Percentiles rank a stretch among this genome's conserved stretches.
Conservation (phyloP, 768 basidiomycete genomes). For the Cyclocybe cylindracea region DNA sequence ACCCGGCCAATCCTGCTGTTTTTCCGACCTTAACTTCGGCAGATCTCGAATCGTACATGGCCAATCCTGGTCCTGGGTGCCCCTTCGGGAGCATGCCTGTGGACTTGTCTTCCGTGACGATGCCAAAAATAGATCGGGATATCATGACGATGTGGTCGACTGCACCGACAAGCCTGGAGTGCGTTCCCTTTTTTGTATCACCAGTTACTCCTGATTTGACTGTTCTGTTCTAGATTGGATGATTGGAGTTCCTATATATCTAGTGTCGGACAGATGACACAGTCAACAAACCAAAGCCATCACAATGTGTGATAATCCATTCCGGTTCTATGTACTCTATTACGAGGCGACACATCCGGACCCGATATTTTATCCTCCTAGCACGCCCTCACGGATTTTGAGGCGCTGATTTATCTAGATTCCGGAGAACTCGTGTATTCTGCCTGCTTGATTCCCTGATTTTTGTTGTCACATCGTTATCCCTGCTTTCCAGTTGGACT, state of each 20-base stretch:
- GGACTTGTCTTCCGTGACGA: conserved; percentile 12
- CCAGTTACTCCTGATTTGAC: not conserved
- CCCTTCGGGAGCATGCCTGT: conserved; percentile 1
- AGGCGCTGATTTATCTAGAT: no score
- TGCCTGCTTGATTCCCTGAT: no score
- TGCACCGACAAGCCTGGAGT: conserved; percentile 64
- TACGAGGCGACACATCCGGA: no score
- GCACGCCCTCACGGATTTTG: no score
- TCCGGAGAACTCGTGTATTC: no score
- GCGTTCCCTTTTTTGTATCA: conserved; percentile 19
- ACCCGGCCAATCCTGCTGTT: no score
- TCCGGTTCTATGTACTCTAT: no score
- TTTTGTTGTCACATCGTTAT: no score
- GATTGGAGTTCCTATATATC: conserved; percentile 46
- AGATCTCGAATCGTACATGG: not conserved
- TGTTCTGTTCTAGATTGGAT: conserved; percentile 29
- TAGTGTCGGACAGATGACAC: conserved; percentile 33
- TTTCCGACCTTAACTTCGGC: no score
- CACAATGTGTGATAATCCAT: no score
- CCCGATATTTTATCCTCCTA: no score
- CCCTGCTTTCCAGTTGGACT: no score
- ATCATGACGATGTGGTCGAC: conserved; percentile 65
- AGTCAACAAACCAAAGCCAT: not conserved
- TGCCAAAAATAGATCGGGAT: conserved; percentile 43
- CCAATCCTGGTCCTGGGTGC: not conserved